Evolutionary conservation across 176 grass and related monocot genomes (phyloP).

Genomic region (Bonia amplexicaulis): DNA sequence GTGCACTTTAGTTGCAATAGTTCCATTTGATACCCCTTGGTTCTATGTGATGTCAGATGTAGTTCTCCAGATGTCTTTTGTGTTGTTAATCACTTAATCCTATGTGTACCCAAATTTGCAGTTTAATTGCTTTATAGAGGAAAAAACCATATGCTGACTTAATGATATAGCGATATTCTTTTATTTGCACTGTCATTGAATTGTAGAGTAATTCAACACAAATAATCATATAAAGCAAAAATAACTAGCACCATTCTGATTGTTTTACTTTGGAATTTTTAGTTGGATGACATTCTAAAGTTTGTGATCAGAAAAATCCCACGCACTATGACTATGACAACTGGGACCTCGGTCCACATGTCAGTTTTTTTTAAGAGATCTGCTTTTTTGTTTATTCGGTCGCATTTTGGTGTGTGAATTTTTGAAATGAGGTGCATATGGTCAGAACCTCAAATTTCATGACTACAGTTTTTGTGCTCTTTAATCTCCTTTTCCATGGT

Average conservation of each 20-base stretch:
- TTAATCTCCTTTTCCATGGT: neutral
- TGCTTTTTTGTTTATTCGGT: neutral
- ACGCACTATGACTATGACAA: neutral
- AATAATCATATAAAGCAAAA: neutral
- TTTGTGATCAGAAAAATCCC: neutral
- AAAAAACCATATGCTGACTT: neutral
- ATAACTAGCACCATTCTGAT: neutral
- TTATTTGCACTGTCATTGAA: neutral
- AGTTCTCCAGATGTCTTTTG: neutral
- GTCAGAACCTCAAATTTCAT: neutral
- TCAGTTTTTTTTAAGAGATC: neutral
- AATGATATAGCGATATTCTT: neutral
- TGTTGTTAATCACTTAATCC: neutral
- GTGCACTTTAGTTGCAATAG: neutral
- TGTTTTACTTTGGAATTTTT: neutral
- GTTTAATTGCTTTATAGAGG: neutral
- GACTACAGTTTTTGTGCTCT: neutral
- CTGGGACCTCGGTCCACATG: neutral
- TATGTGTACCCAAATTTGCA: neutral
- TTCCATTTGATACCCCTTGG: neutral
- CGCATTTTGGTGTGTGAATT: neutral
- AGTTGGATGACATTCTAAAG: neutral
- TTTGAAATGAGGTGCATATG: neutral
- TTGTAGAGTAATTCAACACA: neutral
- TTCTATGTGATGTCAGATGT: neutral